Evolutionary conservation across 129 eudicot species (phyloP), one percentile per base, ranked within the genome.

Genomic region (Chrysanthemum makinoi): DNA sequence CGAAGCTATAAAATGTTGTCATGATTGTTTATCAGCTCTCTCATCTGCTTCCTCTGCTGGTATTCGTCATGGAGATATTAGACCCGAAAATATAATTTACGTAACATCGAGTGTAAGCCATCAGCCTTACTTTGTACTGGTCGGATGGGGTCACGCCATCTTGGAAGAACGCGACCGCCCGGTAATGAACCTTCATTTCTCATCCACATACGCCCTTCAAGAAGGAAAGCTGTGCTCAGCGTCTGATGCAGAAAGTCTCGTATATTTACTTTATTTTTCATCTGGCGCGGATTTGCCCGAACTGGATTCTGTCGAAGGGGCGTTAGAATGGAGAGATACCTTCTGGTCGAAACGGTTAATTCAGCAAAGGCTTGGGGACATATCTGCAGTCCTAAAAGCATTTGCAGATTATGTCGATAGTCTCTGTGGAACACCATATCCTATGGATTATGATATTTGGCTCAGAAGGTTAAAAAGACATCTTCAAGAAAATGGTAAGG

Each of bases 401-500:
- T 94, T 94, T 82, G 90, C 99, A 39, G 99, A 94, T 78, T 94
- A 87, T 73, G 99, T 89, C 16, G 99, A 94, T 69, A 94, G 97
- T 79, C 79, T 93, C 1, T 93, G 98, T 79, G 96, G 96, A 22
- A 93, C 98, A 9, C 98, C 96, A 0, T 93, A 93, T 76, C 98
- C 96, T 14, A 86, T 93, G 75, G 86, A 93, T 72, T 85, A 87
- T 19, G 92, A 85, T 2, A 93, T 89, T 18, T 93, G 98, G 98
- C 79, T 93, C 30, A 83, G 88, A 86, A 80, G 98, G 75, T 78
- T 93, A 72, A 89, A 68, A 48, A 78, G 89, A 75, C 95, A 93
- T 75, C 82, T 89, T 15, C 77, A 65, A 24, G 92, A 87, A 65
- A 81, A 80, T 53, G 96, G 92, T 6, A 93, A 93, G 83, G 92